These are phyloP conservation scores for Nigrograna mackinnonii DNA, from an alignment of 2,329 filamentous ascomycete species.

Conservation along the genomic window DNA sequence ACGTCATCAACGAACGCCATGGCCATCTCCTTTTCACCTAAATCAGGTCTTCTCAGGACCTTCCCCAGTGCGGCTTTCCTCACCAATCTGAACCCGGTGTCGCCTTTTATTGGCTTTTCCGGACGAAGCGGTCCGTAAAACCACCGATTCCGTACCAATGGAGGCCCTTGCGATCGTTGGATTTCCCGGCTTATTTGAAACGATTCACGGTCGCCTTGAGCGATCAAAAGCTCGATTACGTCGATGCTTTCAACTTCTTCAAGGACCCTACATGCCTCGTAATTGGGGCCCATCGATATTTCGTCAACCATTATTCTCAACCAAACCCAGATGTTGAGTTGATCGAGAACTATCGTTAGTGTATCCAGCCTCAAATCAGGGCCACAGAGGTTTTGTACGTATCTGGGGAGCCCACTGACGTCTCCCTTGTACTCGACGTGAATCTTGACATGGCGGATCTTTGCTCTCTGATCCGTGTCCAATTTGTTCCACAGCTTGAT, in stretches of 20 bases:
- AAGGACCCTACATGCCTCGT: too few relatives aligned
- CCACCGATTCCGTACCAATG: background rate
- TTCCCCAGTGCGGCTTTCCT: background rate
- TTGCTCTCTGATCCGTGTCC: background rate
- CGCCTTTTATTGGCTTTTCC: background rate
- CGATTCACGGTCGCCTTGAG: too few relatives aligned
- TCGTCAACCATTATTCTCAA: too few relatives aligned
- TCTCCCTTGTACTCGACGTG: too few relatives aligned
- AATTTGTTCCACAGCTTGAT: background rate
- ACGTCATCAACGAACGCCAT: too few relatives aligned
- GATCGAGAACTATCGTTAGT: slow-evolving; percentile 19
- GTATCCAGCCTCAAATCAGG: slow-evolving; percentile 31
- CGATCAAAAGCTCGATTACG: background rate
- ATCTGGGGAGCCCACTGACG: background rate
- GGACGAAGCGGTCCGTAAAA: background rate
- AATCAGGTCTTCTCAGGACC: background rate
- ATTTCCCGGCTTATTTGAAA: too few relatives aligned
- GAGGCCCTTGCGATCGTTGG: background rate
- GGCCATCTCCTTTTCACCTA: too few relatives aligned
- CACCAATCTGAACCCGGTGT: background rate
- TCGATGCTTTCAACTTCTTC: background rate
- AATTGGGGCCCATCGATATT: too few relatives aligned
- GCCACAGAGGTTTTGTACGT: background rate
- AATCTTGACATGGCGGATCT: background rate
- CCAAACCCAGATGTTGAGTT: background rate